Percentiles rank a stretch among this genome's conserved stretches.
These are phyloP conservation scores for Penicillium crystallinum DNA, from an alignment of 495 filamentous ascomycete genomes.

Conservation along the genomic window DNA sequence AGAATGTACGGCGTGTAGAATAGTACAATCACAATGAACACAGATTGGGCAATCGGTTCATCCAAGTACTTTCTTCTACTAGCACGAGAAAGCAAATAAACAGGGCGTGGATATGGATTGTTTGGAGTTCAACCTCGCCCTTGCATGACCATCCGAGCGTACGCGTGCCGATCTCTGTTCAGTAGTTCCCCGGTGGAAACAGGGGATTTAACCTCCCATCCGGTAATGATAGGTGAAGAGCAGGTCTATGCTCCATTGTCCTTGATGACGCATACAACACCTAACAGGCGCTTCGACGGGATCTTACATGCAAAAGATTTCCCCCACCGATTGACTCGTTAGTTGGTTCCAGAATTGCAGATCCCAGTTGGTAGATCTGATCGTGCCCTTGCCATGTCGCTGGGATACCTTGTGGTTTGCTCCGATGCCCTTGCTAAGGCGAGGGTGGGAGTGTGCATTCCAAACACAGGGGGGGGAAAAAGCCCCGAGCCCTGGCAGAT, in stretches of 20 bases:
- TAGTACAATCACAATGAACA: slow-evolving; percentile 7
- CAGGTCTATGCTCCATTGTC: slow-evolving; percentile 8
- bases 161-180: slow-evolving; percentile 8
- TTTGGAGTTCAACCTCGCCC: slow-evolving; percentile 7
- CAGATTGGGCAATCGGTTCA: not conserved
- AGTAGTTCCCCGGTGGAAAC: not conserved
- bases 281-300: not conserved
- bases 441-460: slow-evolving; percentile 19
- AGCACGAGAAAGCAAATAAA: not conserved
- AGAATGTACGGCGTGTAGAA: not conserved
- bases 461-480: slow-evolving; percentile 12
- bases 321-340: not conserved
- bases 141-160: slow-evolving; percentile 9
- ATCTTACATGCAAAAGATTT: not conserved
- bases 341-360: slow-evolving; percentile 7
- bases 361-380: slow-evolving; percentile 7
- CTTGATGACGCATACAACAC: slow-evolving; percentile 6
- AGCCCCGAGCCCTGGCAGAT: slow-evolving; percentile 9
- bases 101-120: slow-evolving; percentile 3
- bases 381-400: not conserved
- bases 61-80: not conserved
- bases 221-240: slow-evolving; percentile 6
- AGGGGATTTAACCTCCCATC: slow-evolving; percentile 4
- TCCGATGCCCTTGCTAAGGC: slow-evolving; percentile 21
- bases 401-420: not conserved